These are phyloP conservation scores for Coemansia sp. DNA, from an alignment of 192 early-diverging fungal genomes.

Conservation along the genomic window DNA sequence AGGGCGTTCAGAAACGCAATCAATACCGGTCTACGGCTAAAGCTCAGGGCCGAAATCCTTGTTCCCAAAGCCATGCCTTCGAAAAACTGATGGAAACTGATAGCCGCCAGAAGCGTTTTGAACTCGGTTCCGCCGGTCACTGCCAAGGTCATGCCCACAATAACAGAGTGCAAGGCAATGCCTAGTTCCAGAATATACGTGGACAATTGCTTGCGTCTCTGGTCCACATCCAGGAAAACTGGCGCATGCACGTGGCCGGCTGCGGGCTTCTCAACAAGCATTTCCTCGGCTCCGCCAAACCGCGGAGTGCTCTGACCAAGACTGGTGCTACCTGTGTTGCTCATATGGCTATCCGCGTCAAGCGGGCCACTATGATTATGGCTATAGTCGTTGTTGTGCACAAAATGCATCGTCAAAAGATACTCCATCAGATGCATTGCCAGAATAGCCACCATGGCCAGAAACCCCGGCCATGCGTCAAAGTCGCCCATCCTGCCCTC, in stretches of 20 bases:
- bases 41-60: slow-evolving; percentile 62
- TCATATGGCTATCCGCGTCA: not conserved
- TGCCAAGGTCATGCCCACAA: slow-evolving; percentile 72
- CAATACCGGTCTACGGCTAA: slow-evolving; percentile 27
- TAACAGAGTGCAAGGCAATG: slow-evolving; percentile 75
- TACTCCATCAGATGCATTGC: slow-evolving; percentile 70
- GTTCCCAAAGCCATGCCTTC: slow-evolving; percentile 79
- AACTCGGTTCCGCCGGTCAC: slow-evolving; percentile 60
- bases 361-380: not conserved
- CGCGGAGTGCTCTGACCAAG: slow-evolving; percentile 11
- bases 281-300: not conserved
- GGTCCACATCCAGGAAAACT: slow-evolving; percentile 12
- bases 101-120: slow-evolving; percentile 62
- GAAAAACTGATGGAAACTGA: slow-evolving; percentile 78
- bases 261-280: slow-evolving; percentile 8
- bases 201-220: slow-evolving; percentile 47
- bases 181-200: slow-evolving; percentile 79
- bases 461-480: slow-evolving; percentile 57
- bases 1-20: slow-evolving; percentile 60
- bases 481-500: slow-evolving; percentile 56
- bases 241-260: slow-evolving; percentile 31
- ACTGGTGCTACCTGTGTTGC: not conserved
- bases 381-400: not conserved
- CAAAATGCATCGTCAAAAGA: slow-evolving; percentile 28
- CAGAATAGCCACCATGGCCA: slow-evolving; percentile 68